Percentiles rank a stretch among this genome's conserved stretches.
phyloP scores from a whole-genome alignment of 305 asterid genomes.

The Plantago coronopus region DNA sequence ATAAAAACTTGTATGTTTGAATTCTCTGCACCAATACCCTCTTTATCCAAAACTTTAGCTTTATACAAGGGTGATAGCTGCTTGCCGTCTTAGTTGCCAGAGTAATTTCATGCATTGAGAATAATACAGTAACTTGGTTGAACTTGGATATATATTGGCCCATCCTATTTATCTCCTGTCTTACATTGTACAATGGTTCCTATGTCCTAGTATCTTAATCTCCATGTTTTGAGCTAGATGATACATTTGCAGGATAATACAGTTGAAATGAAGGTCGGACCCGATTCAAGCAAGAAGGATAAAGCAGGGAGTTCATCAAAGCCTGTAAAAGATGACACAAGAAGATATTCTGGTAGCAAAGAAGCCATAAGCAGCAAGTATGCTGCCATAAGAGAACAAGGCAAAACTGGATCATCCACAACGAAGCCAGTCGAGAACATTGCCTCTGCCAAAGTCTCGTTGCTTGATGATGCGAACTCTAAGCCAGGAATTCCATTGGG shows the following conservation, averaged over 20 bases:
- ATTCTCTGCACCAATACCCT: too few species aligned
- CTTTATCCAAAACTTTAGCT: too few species aligned
- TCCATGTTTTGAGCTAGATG: slow-evolving; percentile 6
- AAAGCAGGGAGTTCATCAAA: slow-evolving; percentile 66
- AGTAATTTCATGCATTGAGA: too few species aligned
- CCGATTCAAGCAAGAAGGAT: slow-evolving; percentile 44
- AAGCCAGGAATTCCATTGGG: slow-evolving; percentile 42
- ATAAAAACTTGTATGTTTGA: too few species aligned
- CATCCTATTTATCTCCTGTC: too few species aligned
- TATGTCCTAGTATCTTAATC: neutral
- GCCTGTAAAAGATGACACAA: slow-evolving; percentile 44
- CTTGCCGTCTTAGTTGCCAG: too few species aligned
- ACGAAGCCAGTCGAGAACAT: slow-evolving; percentile 43
- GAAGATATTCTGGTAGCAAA: slow-evolving; percentile 62
- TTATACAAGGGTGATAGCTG: too few species aligned
- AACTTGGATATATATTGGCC: too few species aligned
- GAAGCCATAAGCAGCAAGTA: slow-evolving; percentile 78
- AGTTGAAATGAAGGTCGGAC: slow-evolving; percentile 46
- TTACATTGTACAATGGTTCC: neutral
- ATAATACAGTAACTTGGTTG: too few species aligned
- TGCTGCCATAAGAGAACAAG: slow-evolving; percentile 70
- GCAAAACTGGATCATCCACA: slow-evolving; percentile 35
- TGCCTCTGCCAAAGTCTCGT: slow-evolving; percentile 70
- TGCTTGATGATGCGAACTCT: slow-evolving; percentile 49
- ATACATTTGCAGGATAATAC: slow-evolving; percentile 43